These are phyloP conservation scores for Canavalia gladiata DNA, from an alignment of 306 rosid species.

Conservation along the genomic window DNA sequence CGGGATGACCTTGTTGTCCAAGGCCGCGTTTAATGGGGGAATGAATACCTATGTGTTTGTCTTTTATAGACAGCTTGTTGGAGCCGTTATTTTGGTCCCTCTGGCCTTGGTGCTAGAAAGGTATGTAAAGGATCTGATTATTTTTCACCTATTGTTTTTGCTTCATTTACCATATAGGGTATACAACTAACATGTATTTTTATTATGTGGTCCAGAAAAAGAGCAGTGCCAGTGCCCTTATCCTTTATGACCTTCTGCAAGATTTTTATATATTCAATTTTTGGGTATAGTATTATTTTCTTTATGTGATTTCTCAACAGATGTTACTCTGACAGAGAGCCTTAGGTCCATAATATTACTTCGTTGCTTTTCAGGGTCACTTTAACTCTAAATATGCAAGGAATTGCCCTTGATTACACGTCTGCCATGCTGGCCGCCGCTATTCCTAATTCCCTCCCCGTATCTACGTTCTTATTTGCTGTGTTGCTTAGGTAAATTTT, in stretches of 20 bases:
- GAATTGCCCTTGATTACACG: constrained; percentile 58
- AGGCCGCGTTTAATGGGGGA: constrained; percentile 64
- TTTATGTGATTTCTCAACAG: neutral
- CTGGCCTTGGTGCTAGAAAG: constrained; percentile 57
- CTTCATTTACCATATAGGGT: neutral
- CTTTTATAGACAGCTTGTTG: constrained; percentile 61
- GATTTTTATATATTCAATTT: constrained; percentile 62
- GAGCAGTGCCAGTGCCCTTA: constrained; percentile 46
- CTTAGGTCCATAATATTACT: constrained; percentile 32
- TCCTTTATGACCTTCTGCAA: constrained; percentile 60
- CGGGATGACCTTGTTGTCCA: constrained; percentile 62
- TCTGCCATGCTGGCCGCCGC: constrained; percentile 67
- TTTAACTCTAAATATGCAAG: constrained; percentile 53
- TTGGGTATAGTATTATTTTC: constrained; percentile 56
- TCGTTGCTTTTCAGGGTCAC: constrained; percentile 54
- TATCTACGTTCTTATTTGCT: constrained; percentile 61
- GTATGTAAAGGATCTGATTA: constrained; percentile 26
- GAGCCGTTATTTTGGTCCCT: constrained; percentile 60
- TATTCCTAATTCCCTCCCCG: constrained; percentile 58
- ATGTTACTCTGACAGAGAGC: constrained; percentile 8
- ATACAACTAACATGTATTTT: constrained; percentile 22
- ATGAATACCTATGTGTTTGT: constrained; percentile 59
- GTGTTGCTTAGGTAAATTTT: constrained; percentile 57
- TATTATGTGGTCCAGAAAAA: constrained; percentile 49
- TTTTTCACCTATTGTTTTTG: neutral